phyloP scores from a whole-genome alignment of 305 asterid genomes.

The Coffea humblotiana region DNA sequence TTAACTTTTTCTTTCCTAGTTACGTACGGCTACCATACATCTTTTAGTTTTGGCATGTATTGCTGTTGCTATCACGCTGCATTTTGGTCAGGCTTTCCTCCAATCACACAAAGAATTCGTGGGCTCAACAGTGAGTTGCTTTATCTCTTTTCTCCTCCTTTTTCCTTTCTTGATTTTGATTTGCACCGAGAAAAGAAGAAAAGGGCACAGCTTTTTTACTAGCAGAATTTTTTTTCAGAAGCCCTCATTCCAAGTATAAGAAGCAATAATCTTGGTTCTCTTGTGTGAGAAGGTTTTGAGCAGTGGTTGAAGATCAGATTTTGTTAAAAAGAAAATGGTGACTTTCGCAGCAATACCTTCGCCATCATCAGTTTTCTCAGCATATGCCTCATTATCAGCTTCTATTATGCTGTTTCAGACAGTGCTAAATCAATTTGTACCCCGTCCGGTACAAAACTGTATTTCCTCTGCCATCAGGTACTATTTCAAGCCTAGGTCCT shows the following conservation, averaged over 20 bases:
- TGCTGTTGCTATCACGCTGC: neutral
- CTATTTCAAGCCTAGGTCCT: constrained; percentile 25
- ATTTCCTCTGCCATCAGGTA: constrained; percentile 30
- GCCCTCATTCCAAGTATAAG: neutral
- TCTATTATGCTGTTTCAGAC: constrained; percentile 28
- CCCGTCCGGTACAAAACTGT: constrained; percentile 27
- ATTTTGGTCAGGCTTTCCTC: neutral
- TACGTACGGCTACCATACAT: neutral
- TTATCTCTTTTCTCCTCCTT: no score
- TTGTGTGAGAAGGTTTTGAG: neutral
- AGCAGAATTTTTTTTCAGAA: neutral
- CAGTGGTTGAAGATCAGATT: neutral
- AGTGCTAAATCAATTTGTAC: constrained; percentile 25
- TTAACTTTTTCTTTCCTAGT: neutral
- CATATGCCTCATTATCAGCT: constrained; percentile 34
- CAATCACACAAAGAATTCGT: constrained; percentile 12
- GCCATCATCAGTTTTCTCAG: constrained; percentile 31
- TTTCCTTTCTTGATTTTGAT: neutral
- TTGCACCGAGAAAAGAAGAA: neutral
- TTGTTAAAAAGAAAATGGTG: constrained; percentile 16
- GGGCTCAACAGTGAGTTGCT: constrained; percentile 7
- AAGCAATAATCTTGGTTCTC: neutral
- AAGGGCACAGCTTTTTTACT: neutral
- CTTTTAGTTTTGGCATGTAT: neutral
- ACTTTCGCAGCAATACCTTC: constrained; percentile 26